These are phyloP conservation scores for Tolypocladium sp. DNA, from an alignment of 2,329 filamentous ascomycete species.

Conservation along the genomic window DNA sequence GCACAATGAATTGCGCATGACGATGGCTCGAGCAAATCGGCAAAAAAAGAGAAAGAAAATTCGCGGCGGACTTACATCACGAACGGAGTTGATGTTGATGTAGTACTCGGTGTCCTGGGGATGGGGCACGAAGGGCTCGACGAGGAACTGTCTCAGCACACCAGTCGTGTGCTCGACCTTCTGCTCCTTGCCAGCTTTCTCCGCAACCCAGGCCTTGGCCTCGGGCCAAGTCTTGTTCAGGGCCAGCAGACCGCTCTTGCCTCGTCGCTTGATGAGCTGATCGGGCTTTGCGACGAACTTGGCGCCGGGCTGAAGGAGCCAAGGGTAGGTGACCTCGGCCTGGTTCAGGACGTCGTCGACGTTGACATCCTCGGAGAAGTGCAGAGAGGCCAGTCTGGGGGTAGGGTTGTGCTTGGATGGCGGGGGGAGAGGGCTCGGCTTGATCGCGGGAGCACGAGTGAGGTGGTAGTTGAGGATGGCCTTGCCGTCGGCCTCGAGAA, in stretches of 20 bases:
- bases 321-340: slow-evolving; percentile 94
- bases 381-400: slow-evolving; percentile 79
- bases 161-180: slow-evolving; percentile 89
- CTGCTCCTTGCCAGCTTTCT: slow-evolving; percentile 83
- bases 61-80: slow-evolving; percentile 69
- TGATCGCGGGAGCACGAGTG: slow-evolving; percentile 93
- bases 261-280: slow-evolving; percentile 98
- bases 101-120: slow-evolving; percentile 96
- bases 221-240: slow-evolving; percentile 97
- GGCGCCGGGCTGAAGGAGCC: slow-evolving; percentile 73
- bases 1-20: background rate
- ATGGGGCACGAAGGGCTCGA: slow-evolving; percentile 97
- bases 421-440: slow-evolving; percentile 84
- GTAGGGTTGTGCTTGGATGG: slow-evolving; percentile 86
- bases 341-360: slow-evolving; percentile 82
- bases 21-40: slow-evolving; percentile 1
- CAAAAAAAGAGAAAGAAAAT: slow-evolving; percentile 12
- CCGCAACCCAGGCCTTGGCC: slow-evolving; percentile 87
- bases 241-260: slow-evolving; percentile 93
- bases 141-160: slow-evolving; percentile 86
- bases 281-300: slow-evolving; percentile 99
- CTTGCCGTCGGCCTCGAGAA: slow-evolving; percentile 99
- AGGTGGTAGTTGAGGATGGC: slow-evolving; percentile 99
- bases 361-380: slow-evolving; percentile 84
- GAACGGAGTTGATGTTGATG: slow-evolving; percentile 99